A percentile compares a stretch with the other conserved stretches of the same genome.
Evolutionary conservation across 306 rosid species (phyloP).

Genomic region (Myrica gale): DNA sequence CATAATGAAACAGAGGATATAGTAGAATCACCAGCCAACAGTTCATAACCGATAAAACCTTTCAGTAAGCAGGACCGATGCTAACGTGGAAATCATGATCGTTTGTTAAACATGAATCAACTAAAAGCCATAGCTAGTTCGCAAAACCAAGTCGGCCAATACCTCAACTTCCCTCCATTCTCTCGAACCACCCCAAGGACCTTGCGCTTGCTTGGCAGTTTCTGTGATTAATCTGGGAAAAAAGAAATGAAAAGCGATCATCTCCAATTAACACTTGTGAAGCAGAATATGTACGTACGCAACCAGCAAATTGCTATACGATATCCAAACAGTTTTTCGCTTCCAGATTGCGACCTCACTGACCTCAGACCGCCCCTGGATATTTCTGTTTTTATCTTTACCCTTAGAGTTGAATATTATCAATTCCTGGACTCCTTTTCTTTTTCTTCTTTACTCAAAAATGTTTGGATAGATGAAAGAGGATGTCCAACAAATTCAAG

Average conservation of each 20-base stretch:
- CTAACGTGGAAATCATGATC: conserved; percentile 15
- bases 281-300: background rate
- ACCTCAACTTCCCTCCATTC: conserved; percentile 97
- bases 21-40: background rate
- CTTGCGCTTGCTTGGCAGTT: conserved; percentile 75
- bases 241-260: conserved; percentile 1
- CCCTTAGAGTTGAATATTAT: too few relatives aligned
- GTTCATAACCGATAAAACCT: background rate
- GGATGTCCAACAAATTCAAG: too few relatives aligned
- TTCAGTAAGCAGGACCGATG: background rate
- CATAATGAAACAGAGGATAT: background rate
- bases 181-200: conserved; percentile 57
- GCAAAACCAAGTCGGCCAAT: conserved; percentile 1
- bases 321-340: background rate
- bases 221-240: conserved; percentile 69
- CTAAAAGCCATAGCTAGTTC: background rate
- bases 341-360: too few relatives aligned
- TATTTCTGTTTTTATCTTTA: too few relatives aligned
- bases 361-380: too few relatives aligned
- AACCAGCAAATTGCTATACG: background rate
- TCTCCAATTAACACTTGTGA: conserved; percentile 4
- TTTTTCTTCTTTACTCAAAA: too few relatives aligned
- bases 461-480: too few relatives aligned
- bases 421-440: too few relatives aligned
- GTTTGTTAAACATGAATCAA: conserved; percentile 8